Percentiles rank a stretch among this genome's conserved stretches.
phyloP scores from a whole-genome alignment of 208 protist genomes.

The Acanthamoeba triangularis region DNA sequence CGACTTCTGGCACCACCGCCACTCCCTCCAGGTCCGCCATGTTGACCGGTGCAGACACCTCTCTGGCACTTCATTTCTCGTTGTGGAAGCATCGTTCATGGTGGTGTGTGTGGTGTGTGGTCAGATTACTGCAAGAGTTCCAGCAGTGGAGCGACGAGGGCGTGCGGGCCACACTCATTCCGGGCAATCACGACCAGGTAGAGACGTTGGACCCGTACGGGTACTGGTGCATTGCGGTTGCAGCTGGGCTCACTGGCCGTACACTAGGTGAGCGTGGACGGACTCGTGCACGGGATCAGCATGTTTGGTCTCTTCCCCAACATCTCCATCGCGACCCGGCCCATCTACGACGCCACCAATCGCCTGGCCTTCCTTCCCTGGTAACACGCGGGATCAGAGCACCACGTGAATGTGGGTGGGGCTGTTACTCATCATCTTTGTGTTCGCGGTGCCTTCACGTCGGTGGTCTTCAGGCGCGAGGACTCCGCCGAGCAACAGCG shows the following conservation, averaged over 20 bases:
- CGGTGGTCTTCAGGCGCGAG: constrained; percentile 52
- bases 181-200: constrained; percentile 83
- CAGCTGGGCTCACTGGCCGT: not conserved
- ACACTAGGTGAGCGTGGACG: constrained; percentile 80
- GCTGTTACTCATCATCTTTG: not conserved
- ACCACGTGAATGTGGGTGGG: not conserved
- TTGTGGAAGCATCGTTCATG: too few relatives aligned
- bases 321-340: constrained; percentile 76
- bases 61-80: not conserved
- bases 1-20: constrained; percentile 84
- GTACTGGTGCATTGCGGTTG: too few relatives aligned
- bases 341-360: constrained; percentile 43
- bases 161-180: constrained; percentile 75
- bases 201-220: not conserved
- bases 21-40: constrained; percentile 82
- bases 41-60: constrained; percentile 56
- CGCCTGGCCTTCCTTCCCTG: constrained; percentile 79
- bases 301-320: constrained; percentile 81
- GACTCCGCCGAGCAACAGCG: constrained; percentile 68
- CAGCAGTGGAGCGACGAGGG: constrained; percentile 48
- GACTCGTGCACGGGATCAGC: constrained; percentile 79
- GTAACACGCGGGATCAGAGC: not conserved
- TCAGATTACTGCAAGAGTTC: constrained; percentile 78
- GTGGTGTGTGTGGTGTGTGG: not conserved
- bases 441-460: not conserved